Percentiles rank a stretch among this genome's conserved stretches.
Evolutionary conservation across 2,329 filamentous ascomycete genomes (phyloP).

Genomic region (Apiospora rasikravindrae): DNA sequence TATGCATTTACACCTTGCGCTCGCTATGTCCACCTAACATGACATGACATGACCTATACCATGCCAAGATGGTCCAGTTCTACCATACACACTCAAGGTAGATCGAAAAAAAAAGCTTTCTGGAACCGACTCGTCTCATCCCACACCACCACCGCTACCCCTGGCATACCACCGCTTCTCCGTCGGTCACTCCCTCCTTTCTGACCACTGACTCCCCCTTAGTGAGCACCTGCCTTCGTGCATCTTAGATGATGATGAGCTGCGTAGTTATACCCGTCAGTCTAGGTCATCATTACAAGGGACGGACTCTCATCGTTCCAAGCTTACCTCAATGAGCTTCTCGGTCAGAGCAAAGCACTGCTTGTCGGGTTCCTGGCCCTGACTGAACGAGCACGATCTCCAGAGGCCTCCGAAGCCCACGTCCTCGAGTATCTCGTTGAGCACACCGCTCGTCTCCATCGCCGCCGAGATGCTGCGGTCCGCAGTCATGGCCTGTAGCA

Average conservation of each 20-base stretch:
- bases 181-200: not conserved
- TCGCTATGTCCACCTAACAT: not conserved
- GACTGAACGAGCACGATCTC: constrained; percentile 59
- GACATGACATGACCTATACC: not conserved
- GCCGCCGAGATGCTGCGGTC: constrained; percentile 56
- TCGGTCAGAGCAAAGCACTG: constrained; percentile 62
- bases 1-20: constrained; percentile 9
- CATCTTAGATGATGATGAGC: constrained; percentile 26
- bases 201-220: not conserved
- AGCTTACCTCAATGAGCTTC: constrained; percentile 64
- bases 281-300: not conserved
- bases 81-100: not conserved
- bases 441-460: constrained; percentile 51
- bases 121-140: not conserved
- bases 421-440: constrained; percentile 61
- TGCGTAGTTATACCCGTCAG: constrained; percentile 1
- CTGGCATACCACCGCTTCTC: not conserved
- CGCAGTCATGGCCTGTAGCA: constrained; percentile 64
- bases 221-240: not conserved
- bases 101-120: not conserved
- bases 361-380: constrained; percentile 54
- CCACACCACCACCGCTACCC: not conserved
- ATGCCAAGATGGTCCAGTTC: not conserved
- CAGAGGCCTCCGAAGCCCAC: constrained; percentile 70
- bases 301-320: not conserved